phyloP scores from a whole-genome alignment of 2,329 filamentous ascomycete species.

The Diplodia sapinea region DNA sequence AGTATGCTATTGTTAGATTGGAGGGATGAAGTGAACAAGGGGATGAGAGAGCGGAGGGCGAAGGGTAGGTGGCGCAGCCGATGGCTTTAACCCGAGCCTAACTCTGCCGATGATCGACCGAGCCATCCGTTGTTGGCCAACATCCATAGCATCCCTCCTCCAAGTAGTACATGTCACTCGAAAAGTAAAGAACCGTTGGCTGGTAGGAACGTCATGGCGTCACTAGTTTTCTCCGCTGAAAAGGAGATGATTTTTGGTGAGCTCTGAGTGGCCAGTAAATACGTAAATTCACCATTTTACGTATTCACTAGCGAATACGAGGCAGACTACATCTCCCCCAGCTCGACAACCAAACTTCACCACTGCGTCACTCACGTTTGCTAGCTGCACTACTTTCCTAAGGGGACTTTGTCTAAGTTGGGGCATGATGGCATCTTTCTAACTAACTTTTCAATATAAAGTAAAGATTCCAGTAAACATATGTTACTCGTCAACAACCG shows the following conservation, averaged over 20 bases:
- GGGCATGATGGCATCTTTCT: no score
- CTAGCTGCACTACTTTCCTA: no score
- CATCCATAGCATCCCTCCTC: no score
- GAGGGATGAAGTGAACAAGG: neutral
- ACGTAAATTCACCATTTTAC: conserved; percentile 17
- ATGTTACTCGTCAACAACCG: no score
- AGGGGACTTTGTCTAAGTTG: no score
- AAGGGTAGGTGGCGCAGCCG: neutral
- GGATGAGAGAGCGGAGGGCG: neutral
- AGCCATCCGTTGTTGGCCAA: no score
- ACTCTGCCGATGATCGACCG: neutral
- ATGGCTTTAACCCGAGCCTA: neutral
- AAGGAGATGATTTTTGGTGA: neutral
- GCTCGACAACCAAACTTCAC: neutral
- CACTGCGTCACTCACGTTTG: no score
- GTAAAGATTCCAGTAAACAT: no score
- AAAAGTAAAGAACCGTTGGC: no score
- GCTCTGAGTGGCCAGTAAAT: neutral
- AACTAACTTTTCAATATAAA: no score
- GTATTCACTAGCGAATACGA: conserved; percentile 4
- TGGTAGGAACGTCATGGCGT: neutral
- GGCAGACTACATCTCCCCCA: neutral
- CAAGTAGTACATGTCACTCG: no score
- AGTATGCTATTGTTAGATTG: neutral
- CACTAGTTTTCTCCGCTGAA: neutral